Conservation (phyloP, 2,329 filamentous ascomycete species). For the Trichoderma atrobrunneum region DNA sequence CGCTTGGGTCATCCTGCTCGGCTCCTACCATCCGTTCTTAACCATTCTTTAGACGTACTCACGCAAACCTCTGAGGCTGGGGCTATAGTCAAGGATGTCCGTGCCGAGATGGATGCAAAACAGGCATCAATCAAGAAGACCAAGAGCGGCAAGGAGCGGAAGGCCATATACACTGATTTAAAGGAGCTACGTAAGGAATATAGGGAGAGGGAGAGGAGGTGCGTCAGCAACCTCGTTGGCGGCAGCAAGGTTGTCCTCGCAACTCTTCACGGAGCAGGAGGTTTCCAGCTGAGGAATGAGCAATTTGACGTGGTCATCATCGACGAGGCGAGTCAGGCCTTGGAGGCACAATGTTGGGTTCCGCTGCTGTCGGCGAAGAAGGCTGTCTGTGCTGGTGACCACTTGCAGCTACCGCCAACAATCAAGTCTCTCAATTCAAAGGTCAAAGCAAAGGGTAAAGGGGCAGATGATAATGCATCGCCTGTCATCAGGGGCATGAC, state of each 20-base stretch:
- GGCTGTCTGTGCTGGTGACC: conserved; percentile 88
- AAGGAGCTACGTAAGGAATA: conserved; percentile 86
- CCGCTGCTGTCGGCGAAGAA: conserved; percentile 77
- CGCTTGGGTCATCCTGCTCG: conserved; percentile 91
- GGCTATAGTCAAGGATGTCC: conserved; percentile 82
- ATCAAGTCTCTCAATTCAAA: conserved; percentile 74
- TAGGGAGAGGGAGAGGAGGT: conserved; percentile 76
- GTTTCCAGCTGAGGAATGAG: conserved; percentile 74
- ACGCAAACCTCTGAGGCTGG: conserved; percentile 89
- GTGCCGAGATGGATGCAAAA: conserved; percentile 89
- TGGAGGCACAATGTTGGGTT: conserved; percentile 98
- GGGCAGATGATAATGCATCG: conserved; percentile 33
- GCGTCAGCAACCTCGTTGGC: conserved; percentile 70
- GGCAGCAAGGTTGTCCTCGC: conserved; percentile 85
- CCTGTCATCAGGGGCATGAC: conserved; percentile 52
- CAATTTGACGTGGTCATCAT: conserved; percentile 92
- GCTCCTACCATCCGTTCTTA: conserved; percentile 80
- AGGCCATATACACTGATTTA: conserved; percentile 79
- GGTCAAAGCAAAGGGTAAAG: conserved; percentile 38
- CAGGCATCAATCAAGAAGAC: conserved; percentile 87
- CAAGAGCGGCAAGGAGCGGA: conserved; percentile 72
- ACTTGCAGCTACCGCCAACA: conserved; percentile 89
- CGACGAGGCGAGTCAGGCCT: conserved; percentile 91
- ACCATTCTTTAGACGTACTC: conserved; percentile 86
- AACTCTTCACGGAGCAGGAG: conserved; percentile 88